Conservation (phyloP, 768 basidiomycete species). For the Saitozyma sp. region DNA sequence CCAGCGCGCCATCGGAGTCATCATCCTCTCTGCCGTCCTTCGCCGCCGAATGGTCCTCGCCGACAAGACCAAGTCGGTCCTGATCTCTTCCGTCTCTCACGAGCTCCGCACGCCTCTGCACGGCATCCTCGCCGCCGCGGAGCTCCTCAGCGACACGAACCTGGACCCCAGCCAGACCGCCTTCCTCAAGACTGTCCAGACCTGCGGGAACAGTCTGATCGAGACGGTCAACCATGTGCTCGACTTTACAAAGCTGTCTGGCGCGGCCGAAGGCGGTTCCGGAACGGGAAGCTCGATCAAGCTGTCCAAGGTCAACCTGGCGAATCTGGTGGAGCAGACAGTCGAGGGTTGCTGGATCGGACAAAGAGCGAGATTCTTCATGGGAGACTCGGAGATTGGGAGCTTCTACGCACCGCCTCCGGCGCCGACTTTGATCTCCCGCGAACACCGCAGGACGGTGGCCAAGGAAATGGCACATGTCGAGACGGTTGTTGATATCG, state of each 20-base stretch:
- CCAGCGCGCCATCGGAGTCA: conserved; percentile 86
- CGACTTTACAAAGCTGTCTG: conserved; percentile 92
- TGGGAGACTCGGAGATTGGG: conserved; percentile 77
- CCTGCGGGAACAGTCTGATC: conserved; percentile 90
- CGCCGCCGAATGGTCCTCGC: conserved; percentile 91
- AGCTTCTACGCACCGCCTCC: conserved; percentile 87
- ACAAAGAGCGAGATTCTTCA: conserved; percentile 72
- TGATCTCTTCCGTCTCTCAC: conserved; percentile 43
- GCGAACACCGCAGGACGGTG: conserved; percentile 49
- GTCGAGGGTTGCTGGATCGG: conserved; percentile 95
- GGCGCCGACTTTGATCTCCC: conserved; percentile 51
- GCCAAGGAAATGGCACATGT: conserved; percentile 58
- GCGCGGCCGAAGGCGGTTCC: conserved; percentile 74
- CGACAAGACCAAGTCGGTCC: conserved; percentile 73
- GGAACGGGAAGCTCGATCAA: conserved; percentile 59
- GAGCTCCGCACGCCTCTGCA: conserved; percentile 72
- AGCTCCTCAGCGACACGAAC: conserved; percentile 80
- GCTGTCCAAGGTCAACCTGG: conserved; percentile 57
- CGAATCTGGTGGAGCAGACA: conserved; percentile 48
- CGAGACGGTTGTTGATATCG: conserved; percentile 87
- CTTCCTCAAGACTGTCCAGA: conserved; percentile 88
- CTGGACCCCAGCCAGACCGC: conserved; percentile 78
- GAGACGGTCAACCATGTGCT: conserved; percentile 97
- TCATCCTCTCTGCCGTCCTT: conserved; percentile 87
- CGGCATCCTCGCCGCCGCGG: conserved; percentile 88